A percentile compares a stretch with the other conserved stretches of the same genome.
Conservation (phyloP, 176 grass and related monocot genomes). For the Oryza officinalis region DNA sequence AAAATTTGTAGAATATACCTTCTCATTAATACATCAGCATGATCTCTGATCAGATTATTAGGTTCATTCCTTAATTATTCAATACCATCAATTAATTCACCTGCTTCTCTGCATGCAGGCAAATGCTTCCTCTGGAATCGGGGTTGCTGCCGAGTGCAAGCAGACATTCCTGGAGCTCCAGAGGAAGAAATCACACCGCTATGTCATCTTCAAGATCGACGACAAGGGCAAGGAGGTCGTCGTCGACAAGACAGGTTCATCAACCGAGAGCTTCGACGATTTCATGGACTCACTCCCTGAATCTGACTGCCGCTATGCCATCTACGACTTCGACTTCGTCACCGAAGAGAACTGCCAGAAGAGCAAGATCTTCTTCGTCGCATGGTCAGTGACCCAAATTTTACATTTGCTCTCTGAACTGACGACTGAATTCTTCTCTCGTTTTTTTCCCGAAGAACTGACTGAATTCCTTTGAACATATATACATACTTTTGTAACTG, state of each 20-base stretch:
- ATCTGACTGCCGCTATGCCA: conserved; percentile 51
- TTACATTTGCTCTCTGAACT: background rate
- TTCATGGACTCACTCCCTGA: conserved; percentile 41
- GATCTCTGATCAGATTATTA: background rate
- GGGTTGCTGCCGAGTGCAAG: conserved; percentile 34
- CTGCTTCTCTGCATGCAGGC: background rate
- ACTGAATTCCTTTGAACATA: no score
- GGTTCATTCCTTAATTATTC: background rate
- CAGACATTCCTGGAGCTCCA: conserved; percentile 36
- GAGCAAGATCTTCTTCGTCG: conserved; percentile 75
- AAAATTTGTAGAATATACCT: background rate
- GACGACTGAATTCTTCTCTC: no score
- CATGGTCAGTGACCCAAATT: conserved; percentile 39
- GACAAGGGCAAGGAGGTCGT: conserved; percentile 49
- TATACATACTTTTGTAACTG: no score
- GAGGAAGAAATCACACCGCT: conserved; percentile 46
- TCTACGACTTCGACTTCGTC: conserved; percentile 68
- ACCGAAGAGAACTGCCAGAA: conserved; percentile 73
- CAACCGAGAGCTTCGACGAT: conserved; percentile 47
- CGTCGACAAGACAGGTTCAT: conserved; percentile 32
- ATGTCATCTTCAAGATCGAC: conserved; percentile 53
- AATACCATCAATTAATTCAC: no score
- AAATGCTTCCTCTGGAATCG: conserved; percentile 43
- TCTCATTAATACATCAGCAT: background rate
- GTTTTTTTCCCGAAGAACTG: no score